Base-by-base conservation (phyloP, 2,329 filamentous ascomycete genomes). In the Coleophoma crateriformis region DNA sequence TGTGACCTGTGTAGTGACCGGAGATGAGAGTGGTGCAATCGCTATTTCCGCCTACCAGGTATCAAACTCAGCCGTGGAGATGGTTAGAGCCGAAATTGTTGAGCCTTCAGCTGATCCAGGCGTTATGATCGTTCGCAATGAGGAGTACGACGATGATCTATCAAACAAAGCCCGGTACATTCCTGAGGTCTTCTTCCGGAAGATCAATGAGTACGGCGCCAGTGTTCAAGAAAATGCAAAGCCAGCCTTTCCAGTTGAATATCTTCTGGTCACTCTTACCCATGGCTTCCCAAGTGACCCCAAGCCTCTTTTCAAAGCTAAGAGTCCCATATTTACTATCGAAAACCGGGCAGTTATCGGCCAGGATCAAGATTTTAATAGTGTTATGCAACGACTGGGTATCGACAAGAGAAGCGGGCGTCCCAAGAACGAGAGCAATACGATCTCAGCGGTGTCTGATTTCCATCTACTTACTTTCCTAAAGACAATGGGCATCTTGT, bases 141-240 rank as follows among this genome's bases (percentile, higher is more conserved):
- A 97, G 64, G 88, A 92, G 51, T 90, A 96, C 59, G 87, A 91
- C 46, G 86, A 90, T 56, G 82, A 74, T 58, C 82, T 73, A 49
- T 74, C 70, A 45, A 85, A 79, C 65, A 83, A 82, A 49, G 84
- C 86, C 20, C 81, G 91, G 60, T 99, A 99, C 64, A 95, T 99
- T 19, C 94, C 94, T 1, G 94, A 99, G 63, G 92, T 99, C 4
- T 99, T 97, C 70, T 99, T 95, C 72, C 84, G 92, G 54, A 85
- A 82, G 59, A 90, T 96, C 68, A 99, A 99, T 68, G 92, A 99
- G 67, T 96, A 99, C 64, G 91, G 91, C 33, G 89, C 87, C 56
- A 96, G 92, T 59, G 94, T 97, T 7, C 94, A 96, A 66, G 90
- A 97, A 68, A 97, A 96, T 61, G 94, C 94, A 20, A 97, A 96